Evolutionary conservation across 2,329 filamentous ascomycete genomes (phyloP).

Genomic region (Venturia asperata): DNA sequence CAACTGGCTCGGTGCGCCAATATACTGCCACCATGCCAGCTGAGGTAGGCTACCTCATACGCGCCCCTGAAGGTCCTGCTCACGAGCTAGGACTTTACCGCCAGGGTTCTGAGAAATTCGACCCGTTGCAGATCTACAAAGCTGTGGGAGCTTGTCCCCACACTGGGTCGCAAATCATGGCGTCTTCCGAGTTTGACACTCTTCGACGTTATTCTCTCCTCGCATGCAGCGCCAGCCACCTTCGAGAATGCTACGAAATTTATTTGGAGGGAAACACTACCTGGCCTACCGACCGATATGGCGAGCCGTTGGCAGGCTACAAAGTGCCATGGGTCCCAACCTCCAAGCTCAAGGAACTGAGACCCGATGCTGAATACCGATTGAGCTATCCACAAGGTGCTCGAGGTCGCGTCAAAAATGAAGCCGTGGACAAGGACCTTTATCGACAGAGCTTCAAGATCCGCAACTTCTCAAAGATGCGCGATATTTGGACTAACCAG

Average conservation of each 20-base stretch:
- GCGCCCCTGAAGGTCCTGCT: background rate
- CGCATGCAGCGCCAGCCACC: background rate
- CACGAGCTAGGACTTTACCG: background rate
- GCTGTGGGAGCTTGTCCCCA: background rate
- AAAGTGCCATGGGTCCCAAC: background rate
- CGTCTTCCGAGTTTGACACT: background rate
- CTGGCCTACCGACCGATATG: background rate
- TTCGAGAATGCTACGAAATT: background rate
- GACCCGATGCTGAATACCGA: background rate
- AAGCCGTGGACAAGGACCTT: background rate
- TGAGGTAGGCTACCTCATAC: background rate
- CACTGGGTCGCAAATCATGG: background rate
- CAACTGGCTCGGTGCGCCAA: background rate
- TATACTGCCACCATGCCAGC: background rate
- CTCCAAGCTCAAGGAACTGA: background rate
- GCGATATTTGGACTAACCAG: background rate
- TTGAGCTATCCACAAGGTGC: background rate
- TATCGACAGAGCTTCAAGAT: background rate
- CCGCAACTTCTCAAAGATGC: constrained; percentile 4
- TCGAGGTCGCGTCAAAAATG: background rate
- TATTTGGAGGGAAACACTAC: background rate
- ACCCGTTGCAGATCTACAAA: background rate
- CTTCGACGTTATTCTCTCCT: background rate
- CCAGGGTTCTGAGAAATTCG: background rate
- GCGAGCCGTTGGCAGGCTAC: background rate